Evolutionary conservation across 768 basidiomycete species (phyloP).

Genomic region (Collybiopsis confluens): DNA sequence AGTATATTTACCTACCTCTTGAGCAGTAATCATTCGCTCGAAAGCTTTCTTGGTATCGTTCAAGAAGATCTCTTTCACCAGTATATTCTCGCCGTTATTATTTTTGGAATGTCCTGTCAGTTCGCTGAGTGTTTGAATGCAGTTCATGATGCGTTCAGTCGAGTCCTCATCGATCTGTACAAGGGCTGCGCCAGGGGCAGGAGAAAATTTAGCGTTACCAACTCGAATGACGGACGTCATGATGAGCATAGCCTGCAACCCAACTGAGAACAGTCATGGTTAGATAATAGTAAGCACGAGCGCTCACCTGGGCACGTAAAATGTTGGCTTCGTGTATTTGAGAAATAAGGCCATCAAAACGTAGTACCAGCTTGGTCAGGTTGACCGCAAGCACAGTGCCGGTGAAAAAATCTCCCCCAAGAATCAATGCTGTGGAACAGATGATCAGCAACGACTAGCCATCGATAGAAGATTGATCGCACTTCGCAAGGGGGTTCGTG

Average conservation of each 20-base stretch:
- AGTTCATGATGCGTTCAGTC: conserved; percentile 92
- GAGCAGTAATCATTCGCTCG: conserved; percentile 91
- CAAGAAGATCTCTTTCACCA: conserved; percentile 70
- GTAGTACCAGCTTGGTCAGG: conserved; percentile 86
- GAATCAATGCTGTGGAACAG: conserved; percentile 63
- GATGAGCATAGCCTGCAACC: conserved; percentile 84
- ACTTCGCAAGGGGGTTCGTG: conserved; percentile 88
- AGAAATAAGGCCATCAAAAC: conserved; percentile 43
- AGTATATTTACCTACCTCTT: conserved; percentile 57
- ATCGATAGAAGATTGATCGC: background rate
- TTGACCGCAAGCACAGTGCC: conserved; percentile 86
- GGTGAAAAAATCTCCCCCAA: conserved; percentile 97
- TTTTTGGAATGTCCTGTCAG: conserved; percentile 42
- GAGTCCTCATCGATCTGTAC: conserved; percentile 92
- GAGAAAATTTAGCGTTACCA: conserved; percentile 93
- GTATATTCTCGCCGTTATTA: conserved; percentile 17
- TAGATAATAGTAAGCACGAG: too few species aligned
- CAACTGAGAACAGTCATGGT: too few species aligned
- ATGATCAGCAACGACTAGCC: background rate
- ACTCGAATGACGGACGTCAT: conserved; percentile 97
- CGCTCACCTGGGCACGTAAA: conserved; percentile 75
- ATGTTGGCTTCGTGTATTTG: conserved; percentile 58
- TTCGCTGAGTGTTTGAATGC: conserved; percentile 89
- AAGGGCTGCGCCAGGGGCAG: conserved; percentile 44
- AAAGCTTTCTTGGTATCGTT: conserved; percentile 89